Evolutionary conservation across 208 protist genomes (phyloP).

Genomic region (Lotmaria passim): DNA sequence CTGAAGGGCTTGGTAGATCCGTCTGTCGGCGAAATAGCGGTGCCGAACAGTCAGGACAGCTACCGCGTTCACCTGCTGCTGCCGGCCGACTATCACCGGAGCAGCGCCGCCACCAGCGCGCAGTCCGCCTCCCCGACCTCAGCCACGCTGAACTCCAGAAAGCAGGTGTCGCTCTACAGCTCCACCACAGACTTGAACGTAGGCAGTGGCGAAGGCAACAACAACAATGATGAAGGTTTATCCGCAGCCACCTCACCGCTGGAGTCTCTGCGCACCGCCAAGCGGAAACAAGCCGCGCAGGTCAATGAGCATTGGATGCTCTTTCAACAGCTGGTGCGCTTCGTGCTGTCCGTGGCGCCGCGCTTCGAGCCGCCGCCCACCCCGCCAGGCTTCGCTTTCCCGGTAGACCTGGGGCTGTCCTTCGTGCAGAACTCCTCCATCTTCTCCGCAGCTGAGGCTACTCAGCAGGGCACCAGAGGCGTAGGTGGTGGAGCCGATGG

Average conservation of each 20-base stretch:
- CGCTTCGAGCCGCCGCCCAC: constrained; percentile 48
- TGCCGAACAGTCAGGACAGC: constrained; percentile 36
- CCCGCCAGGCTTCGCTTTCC: constrained; percentile 33
- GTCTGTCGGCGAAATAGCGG: constrained; percentile 9
- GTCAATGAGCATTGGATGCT: constrained; percentile 38
- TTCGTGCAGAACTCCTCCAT: constrained; percentile 45
- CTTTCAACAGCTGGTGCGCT: constrained; percentile 53
- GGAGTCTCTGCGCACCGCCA: constrained; percentile 19
- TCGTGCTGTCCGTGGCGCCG: constrained; percentile 49
- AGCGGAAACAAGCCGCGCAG: constrained; percentile 41
- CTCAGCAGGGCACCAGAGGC: background rate
- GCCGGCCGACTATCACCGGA: constrained; percentile 1
- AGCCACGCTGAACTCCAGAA: background rate
- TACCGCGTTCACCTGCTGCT: constrained; percentile 52
- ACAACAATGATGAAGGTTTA: background rate
- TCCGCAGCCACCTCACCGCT: constrained; percentile 27
- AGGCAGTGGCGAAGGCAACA: background rate
- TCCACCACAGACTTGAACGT: background rate
- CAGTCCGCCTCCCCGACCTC: background rate
- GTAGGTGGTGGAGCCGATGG: background rate
- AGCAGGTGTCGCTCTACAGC: background rate
- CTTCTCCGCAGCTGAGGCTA: constrained; percentile 16
- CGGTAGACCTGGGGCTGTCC: constrained; percentile 27
- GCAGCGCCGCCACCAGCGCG: background rate
- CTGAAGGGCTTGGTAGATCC: constrained; percentile 6